Conservation (phyloP, 306 rosid genomes). For the Sophora flavescens region DNA sequence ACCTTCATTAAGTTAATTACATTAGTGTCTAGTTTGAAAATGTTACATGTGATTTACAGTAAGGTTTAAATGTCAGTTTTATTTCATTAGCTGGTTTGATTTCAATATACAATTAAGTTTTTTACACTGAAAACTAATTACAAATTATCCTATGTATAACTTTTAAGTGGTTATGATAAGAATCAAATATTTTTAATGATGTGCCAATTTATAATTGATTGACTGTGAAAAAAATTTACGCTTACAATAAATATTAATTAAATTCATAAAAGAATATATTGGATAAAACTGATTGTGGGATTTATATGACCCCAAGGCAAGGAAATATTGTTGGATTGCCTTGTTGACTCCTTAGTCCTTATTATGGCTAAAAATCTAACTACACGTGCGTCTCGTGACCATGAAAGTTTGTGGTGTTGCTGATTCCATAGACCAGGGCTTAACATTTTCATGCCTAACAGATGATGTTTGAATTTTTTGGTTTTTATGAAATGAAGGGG, state of each 20-base stretch:
- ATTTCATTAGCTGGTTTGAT: conserved; percentile 3
- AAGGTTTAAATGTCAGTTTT: not conserved
- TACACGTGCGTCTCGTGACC: conserved; percentile 44
- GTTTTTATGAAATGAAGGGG: conserved; percentile 3
- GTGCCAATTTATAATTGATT: too few species aligned
- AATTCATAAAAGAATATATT: too few species aligned
- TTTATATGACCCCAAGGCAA: not conserved
- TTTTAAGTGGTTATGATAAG: too few species aligned
- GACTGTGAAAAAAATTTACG: too few species aligned
- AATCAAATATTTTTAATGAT: too few species aligned
- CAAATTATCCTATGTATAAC: too few species aligned
- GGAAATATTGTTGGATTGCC: conserved; percentile 25
- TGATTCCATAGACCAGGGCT: conserved; percentile 6
- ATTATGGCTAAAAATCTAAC: conserved; percentile 28
- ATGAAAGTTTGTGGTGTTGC: conserved; percentile 40
- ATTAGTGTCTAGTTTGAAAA: not conserved
- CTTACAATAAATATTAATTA: too few species aligned
- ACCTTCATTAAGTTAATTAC: conserved; percentile 21
- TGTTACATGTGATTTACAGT: not conserved
- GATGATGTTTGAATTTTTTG: not conserved
- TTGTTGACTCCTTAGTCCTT: conserved; percentile 25
- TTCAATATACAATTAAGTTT: conserved; percentile 8
- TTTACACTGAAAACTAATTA: too few species aligned
- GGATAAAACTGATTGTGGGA: not conserved
- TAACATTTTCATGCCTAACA: conserved; percentile 27